Percentiles rank a stretch among this genome's conserved stretches.
These are phyloP conservation scores for Trichosanthes truncata DNA, from an alignment of 306 rosid genomes.

Conservation along the genomic window DNA sequence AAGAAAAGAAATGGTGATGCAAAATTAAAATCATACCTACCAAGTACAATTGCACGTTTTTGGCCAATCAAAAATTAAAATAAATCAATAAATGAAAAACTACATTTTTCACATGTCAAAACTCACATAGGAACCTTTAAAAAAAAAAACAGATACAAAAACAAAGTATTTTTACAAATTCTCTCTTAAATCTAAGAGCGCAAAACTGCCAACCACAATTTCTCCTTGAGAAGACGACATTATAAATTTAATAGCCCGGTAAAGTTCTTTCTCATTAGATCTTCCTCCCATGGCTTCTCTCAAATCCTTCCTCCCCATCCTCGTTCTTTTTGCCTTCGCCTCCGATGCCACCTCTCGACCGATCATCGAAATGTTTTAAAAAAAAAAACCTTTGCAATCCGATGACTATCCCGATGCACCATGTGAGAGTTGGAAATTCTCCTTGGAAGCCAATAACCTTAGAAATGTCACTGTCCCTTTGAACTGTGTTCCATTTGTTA, in stretches of 20 bases:
- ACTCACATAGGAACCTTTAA: too few relatives aligned
- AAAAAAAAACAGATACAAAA: too few relatives aligned
- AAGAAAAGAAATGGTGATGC: too few relatives aligned
- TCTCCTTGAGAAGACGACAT: too few relatives aligned
- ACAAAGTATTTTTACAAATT: too few relatives aligned
- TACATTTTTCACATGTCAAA: too few relatives aligned
- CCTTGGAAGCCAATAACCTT: slow-evolving; percentile 57
- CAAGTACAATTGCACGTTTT: too few relatives aligned
- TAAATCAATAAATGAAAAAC: too few relatives aligned
- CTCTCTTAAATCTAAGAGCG: too few relatives aligned
- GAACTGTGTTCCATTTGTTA: slow-evolving; percentile 31
- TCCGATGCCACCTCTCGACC: background rate
- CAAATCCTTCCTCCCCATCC: background rate
- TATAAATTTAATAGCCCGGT: background rate
- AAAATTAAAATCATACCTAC: too few relatives aligned
- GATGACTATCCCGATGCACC: background rate
- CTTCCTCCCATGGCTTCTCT: background rate
- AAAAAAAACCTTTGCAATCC: background rate
- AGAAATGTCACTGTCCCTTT: slow-evolving; percentile 30
- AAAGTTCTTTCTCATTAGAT: background rate
- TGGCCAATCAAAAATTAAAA: too few relatives aligned
- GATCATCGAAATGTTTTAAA: background rate
- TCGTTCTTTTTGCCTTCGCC: background rate
- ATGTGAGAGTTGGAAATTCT: slow-evolving; percentile 60
- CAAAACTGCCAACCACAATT: too few relatives aligned